Evolutionary conservation across 495 filamentous ascomycete species (phyloP), one percentile per base, ranked within the genome.

Genomic region (Hypoxylon rickii): DNA sequence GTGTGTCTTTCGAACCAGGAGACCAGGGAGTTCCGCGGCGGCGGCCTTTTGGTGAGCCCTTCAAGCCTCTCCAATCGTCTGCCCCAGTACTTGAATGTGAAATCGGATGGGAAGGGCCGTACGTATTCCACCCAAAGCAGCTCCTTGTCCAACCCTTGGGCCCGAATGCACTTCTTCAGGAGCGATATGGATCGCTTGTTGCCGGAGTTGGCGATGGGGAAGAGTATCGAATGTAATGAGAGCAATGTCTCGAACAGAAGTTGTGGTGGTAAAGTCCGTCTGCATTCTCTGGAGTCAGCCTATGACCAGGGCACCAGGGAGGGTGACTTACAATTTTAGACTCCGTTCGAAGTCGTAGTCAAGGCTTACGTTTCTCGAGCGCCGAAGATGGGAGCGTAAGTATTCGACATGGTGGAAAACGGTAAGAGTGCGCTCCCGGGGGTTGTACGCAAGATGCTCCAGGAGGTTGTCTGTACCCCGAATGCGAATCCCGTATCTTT

Each of bases 391-490:
- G 10, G 53, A 38, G 26, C 54, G 51, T 19, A 66, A 37, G 22
- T 55, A 66, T 12, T 53, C 44, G 1, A 47, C 54, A 32, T 66
- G 58, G 49, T 55, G 63, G 36, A 66, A 66, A 1, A 66, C 39
- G 15, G 34, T 46, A 19, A 66, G 48, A 7, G 51, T 50, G 11
- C 33, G 29, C 16, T 41, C 42, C 12, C 47, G 36, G 4, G 39
- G 53, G 29, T 66, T 51, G 17, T 55, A 63, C 3, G 50, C 1
- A 13, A 66, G 53, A 41, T 66, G 63, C 39, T 66, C 51, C 15
- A 58, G 29, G 16, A 66, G 43, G 47, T 66, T 55, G 31, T 66
- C 55, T 11, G 63, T 66, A 5, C 36, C 37, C 13, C 45, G 33
- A 17, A 62, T 53, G 7, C 38, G 43, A 22, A 62, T 43, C 15